A percentile compares a stretch with the other conserved stretches of the same genome.
Conservation (phyloP, 257 asterid species). For the Paulownia fortunei region DNA sequence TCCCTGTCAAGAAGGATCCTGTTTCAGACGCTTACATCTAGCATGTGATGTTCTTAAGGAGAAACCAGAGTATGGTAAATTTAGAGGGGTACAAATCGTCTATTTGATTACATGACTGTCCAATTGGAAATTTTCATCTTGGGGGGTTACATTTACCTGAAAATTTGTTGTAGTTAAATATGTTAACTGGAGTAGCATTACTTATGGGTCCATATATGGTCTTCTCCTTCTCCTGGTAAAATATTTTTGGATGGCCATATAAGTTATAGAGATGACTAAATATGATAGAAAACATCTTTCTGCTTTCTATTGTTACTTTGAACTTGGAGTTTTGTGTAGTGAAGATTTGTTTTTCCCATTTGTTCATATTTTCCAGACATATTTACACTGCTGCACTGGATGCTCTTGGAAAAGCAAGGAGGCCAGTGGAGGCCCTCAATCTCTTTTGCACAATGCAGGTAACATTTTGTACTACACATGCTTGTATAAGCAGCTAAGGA, state of each 20-base stretch:
- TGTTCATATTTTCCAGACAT: conserved; percentile 47
- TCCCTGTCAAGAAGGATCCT: not conserved
- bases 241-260: conserved; percentile 1
- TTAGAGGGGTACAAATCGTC: not conserved
- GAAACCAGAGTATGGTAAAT: not conserved
- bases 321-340: not conserved
- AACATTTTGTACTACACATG: conserved; percentile 20
- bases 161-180: not conserved
- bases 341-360: not conserved
- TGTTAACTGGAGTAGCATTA: not conserved
- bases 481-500: conserved; percentile 17
- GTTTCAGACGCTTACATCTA: conserved; percentile 6
- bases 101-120: not conserved
- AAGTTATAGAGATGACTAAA: conserved; percentile 19
- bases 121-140: not conserved
- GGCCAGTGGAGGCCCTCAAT: conserved; percentile 96
- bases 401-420: conserved; percentile 88
- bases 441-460: conserved; percentile 88
- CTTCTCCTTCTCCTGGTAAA: conserved; percentile 16
- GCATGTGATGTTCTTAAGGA: not conserved
- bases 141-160: not conserved
- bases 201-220: not conserved
- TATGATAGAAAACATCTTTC: not conserved
- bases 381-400: conserved; percentile 85
- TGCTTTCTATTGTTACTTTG: conserved; percentile 5